Percentiles rank a stretch among this genome's conserved stretches.
Conservation (phyloP, 345 rosid species). For the Iberis pinnata region DNA sequence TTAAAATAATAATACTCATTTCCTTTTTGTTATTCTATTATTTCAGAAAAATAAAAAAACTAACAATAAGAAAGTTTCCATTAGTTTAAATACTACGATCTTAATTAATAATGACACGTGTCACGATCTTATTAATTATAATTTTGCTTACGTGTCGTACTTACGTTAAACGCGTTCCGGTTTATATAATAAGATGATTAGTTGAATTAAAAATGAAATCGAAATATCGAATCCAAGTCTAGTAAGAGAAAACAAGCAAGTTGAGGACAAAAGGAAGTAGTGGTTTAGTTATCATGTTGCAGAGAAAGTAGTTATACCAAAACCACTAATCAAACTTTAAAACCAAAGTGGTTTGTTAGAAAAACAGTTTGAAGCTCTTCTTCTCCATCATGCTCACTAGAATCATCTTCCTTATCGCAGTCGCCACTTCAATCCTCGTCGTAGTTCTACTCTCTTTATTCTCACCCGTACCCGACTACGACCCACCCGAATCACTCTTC, state of each 20-base stretch:
- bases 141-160: too few species aligned
- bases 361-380: slow-evolving; percentile 1
- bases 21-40: too few species aligned
- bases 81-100: too few species aligned
- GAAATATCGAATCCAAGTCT: too few species aligned
- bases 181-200: too few species aligned
- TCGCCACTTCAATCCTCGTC: slow-evolving; percentile 38
- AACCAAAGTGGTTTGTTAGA: slow-evolving; percentile 13
- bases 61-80: too few species aligned
- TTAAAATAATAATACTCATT: too few species aligned
- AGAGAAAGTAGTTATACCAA: slow-evolving; percentile 18
- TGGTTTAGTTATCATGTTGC: slow-evolving; percentile 24
- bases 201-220: too few species aligned
- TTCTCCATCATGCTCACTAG: slow-evolving; percentile 45
- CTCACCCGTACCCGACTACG: slow-evolving; percentile 43
- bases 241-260: background rate
- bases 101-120: too few species aligned
- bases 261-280: background rate
- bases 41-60: too few species aligned
- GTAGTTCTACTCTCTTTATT: slow-evolving; percentile 55
- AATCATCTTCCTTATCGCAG: slow-evolving; percentile 49
- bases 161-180: too few species aligned
- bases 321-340: slow-evolving; percentile 17
- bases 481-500: slow-evolving; percentile 35
- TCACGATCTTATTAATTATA: too few species aligned